Percentiles rank a stretch among this genome's conserved stretches.
Evolutionary conservation across 1,139 yeast genomes (phyloP).

Genomic region (Suhomyces kunorum): DNA sequence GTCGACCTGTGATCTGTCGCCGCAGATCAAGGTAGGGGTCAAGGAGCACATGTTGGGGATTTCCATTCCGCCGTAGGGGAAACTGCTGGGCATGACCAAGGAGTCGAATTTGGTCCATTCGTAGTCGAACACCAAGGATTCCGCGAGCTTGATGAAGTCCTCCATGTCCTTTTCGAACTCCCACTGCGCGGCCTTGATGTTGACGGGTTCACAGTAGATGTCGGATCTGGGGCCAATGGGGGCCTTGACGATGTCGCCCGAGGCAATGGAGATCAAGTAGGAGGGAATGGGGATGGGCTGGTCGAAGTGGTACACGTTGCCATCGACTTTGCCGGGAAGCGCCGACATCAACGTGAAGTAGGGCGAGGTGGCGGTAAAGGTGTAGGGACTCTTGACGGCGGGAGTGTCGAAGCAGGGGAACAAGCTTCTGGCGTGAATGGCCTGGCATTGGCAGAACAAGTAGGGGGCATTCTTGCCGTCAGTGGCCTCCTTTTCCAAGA

Average conservation of each 20-base stretch:
- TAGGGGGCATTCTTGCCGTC: slow-evolving; percentile 72
- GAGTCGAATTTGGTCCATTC: slow-evolving; percentile 88
- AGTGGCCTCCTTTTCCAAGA: slow-evolving; percentile 77
- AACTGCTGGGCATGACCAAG: slow-evolving; percentile 74
- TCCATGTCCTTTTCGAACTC: slow-evolving; percentile 85
- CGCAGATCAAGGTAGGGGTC: slow-evolving; percentile 85
- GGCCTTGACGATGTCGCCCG: slow-evolving; percentile 73
- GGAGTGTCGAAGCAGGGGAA: slow-evolving; percentile 95
- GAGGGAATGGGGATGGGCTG: slow-evolving; percentile 88
- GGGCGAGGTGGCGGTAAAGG: slow-evolving; percentile 61
- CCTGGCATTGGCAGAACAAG: slow-evolving; percentile 87
- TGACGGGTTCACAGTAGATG: slow-evolving; percentile 76
- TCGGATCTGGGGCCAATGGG: slow-evolving; percentile 84
- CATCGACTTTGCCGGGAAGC: slow-evolving; percentile 32
- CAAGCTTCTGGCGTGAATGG: slow-evolving; percentile 85
- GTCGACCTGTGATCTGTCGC: slow-evolving; percentile 83
- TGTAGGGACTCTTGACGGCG: slow-evolving; percentile 68
- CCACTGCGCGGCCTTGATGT: slow-evolving; percentile 66
- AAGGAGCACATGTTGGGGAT: slow-evolving; percentile 90
- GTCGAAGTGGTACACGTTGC: slow-evolving; percentile 51
- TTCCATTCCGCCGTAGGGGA: slow-evolving; percentile 97
- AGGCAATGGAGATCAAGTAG: slow-evolving; percentile 80
- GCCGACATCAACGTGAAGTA: slow-evolving; percentile 76
- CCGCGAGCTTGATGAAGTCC: slow-evolving; percentile 78
- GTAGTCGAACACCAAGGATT: slow-evolving; percentile 72